Evolutionary conservation across 768 basidiomycete genomes (phyloP).

Genomic region (Tylopilus balloui): DNA sequence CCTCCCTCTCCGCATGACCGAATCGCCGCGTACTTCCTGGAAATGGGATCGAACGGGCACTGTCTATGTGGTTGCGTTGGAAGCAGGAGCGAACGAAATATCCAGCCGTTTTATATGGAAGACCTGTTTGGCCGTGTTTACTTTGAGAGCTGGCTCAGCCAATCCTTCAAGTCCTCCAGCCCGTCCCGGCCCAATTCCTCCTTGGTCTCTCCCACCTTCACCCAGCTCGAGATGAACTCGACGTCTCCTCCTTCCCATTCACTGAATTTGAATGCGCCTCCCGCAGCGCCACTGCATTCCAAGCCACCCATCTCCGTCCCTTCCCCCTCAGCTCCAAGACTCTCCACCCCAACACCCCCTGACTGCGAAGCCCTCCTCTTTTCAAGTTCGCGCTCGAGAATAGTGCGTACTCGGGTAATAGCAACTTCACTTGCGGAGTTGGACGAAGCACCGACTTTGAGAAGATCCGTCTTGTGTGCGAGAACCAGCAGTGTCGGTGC

Average conservation of each 20-base stretch:
- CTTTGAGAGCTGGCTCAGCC: conserved; percentile 38
- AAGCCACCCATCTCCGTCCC: conserved; percentile 66
- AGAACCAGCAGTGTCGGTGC: conserved; percentile 61
- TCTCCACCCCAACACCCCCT: conserved; percentile 66
- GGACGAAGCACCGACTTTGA: conserved; percentile 43
- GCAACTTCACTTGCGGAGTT: conserved; percentile 45
- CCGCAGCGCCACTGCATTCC: conserved; percentile 55
- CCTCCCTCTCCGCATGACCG: conserved; percentile 58
- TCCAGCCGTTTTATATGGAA: conserved; percentile 11
- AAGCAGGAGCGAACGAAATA: not conserved
- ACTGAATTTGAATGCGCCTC: conserved; percentile 61
- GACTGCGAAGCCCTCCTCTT: conserved; percentile 64
- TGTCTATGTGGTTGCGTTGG: conserved; percentile 66
- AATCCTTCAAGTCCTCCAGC: conserved; percentile 41
- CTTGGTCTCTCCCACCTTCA: conserved; percentile 31
- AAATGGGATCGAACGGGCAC: conserved; percentile 53
- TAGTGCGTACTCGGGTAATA: conserved; percentile 63
- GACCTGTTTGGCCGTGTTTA: conserved; percentile 30
- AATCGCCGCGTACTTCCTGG: conserved; percentile 60
- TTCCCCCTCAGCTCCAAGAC: conserved; percentile 66
- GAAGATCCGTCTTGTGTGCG: conserved; percentile 73
- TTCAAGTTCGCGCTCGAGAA: conserved; percentile 82
- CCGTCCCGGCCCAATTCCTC: conserved; percentile 35
- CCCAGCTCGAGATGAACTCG: conserved; percentile 57
- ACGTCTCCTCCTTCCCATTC: conserved; percentile 88